Percentiles rank a stretch among this genome's conserved stretches.
These are phyloP conservation scores for Tricholoma hemisulphureum DNA, from an alignment of 768 basidiomycete genomes.

Conservation along the genomic window DNA sequence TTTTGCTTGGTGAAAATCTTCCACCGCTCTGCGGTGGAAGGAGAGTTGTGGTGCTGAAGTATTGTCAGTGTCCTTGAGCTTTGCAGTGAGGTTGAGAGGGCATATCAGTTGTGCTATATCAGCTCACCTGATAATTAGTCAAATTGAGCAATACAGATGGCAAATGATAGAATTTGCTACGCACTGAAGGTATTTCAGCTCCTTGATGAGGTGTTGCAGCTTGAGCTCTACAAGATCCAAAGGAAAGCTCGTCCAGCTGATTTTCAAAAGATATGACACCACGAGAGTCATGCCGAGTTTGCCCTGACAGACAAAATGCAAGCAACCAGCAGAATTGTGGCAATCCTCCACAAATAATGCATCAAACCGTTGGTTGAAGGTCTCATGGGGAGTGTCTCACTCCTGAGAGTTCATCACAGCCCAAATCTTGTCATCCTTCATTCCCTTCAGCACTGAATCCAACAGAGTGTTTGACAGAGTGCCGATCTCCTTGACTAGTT, in stretches of 20 bases:
- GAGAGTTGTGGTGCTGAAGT: not conserved
- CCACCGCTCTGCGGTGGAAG: not conserved
- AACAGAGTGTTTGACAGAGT: not conserved
- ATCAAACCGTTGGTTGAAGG: not conserved
- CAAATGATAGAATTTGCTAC: not conserved
- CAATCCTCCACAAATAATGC: not conserved
- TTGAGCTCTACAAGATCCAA: slow-evolving; percentile 10
- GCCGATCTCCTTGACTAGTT: not conserved
- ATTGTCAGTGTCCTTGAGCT: not conserved
- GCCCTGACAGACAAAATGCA: slow-evolving; percentile 1
- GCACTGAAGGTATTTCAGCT: slow-evolving; percentile 3
- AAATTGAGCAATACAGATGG: not conserved
- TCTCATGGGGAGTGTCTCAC: not conserved
- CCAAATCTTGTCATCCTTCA: slow-evolving; percentile 7
- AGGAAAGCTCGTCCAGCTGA: slow-evolving; percentile 6
- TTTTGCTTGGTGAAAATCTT: not conserved
- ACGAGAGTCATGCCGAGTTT: slow-evolving; percentile 1
- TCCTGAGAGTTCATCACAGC: slow-evolving; percentile 1
- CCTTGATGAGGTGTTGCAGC: slow-evolving; percentile 1
- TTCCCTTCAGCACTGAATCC: not conserved
- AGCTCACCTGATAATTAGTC: not conserved
- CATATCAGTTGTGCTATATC: not conserved
- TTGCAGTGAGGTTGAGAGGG: not conserved
- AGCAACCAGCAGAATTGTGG: not conserved
- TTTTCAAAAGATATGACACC: not conserved